Base-by-base conservation (phyloP, 768 basidiomycete species). In the Boletus sp. region DNA sequence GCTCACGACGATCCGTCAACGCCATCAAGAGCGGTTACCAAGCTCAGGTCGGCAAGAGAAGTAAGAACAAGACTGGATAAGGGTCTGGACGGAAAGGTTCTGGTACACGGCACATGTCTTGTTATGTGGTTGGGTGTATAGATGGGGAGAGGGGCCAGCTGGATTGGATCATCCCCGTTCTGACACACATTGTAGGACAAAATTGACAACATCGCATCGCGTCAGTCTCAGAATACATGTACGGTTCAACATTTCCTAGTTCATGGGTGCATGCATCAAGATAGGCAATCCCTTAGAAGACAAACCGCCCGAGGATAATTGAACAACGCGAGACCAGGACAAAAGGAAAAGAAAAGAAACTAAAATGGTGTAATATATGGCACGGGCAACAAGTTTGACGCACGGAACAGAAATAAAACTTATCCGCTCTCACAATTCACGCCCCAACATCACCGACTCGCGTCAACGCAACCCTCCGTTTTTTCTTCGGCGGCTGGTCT, bases 1-100 rank as follows among this genome's bases (percentile, higher is more conserved):
- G 92, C 3, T 90, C 87, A 62, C 77, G 90, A 64, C 86, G 95
- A 21, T 94, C 92, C 56, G 96, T 99, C 64, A 91, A 90, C 62
- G 78, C 93, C 35, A 96, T 99, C 85, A 98, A 98, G 85, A 94
- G 90, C 56, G 96, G 96, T 74, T 99, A 89, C 84, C 93, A 97
- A 77, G 95, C 94, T 50, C 93, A 97, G 69, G 88, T 93, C 54
- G 91, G 91, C 49, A 90, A 85, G 79, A 79, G 90, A 67, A 89
- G 86, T 74, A 88, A 85, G 75, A 89, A 88, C 74, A 87, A 85
- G 74, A 84, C 83, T 8, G 84, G 85, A 23, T 87, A 58, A 72
- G 58, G 43, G 23, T 19, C 19, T 14, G 81, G 79, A 29, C 79
- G 48, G 71, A 60, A 40, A 23, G 13, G 6, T 39, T 56, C 17